Evolutionary conservation across 129 eudicot genomes (phyloP), one percentile per base, ranked within the genome.

Genomic region (Scalesia atractyloides): DNA sequence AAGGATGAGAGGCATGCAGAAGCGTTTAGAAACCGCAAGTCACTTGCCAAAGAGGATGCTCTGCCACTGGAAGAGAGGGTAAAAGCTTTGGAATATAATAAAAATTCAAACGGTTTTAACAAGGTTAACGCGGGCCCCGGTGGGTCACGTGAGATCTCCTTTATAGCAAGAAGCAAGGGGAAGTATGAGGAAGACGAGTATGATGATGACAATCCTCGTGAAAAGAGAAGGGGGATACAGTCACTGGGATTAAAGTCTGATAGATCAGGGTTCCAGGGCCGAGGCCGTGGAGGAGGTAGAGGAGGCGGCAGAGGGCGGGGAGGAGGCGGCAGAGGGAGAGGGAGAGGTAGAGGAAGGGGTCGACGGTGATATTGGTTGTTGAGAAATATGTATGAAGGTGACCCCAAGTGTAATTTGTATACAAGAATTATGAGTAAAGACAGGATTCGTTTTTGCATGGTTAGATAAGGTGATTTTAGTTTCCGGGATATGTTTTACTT

Each of bases 1-100:
- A 94, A 94, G 91, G 99, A 94, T 65, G 92, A 86, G 60, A 77
- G 96, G 51, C 99, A 94, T 60, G 99, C 99, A 59, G 91, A 94
- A 66, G 99, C 97, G 5, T 94, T 84, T 84, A 79, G 75, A 70
- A 91, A 86, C 3, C 34, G 82, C 4, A 73, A 43, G 39, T 90
- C 99, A 10, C 96, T 94, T 37, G 89, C 91, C 6, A 89, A 82
- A 60, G 99, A 88, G 81, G 96, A 88, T 7, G 83, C 99, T 59
- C 83, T 94, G 59, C 81, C 99, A 7, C 17, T 94, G 69, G 99
- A 91, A 72, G 97, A 94, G 82, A 84, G 97, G 37, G 80, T 62
- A 49, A 91, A 86, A 34, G 96, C 91, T 37, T 13, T 81, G 53
- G 20, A 43, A 66, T 79, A 81, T 37, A 64, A 64, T 24, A 66